Conservation (phyloP, 768 basidiomycete species). For the Termitomyces titanicus region DNA sequence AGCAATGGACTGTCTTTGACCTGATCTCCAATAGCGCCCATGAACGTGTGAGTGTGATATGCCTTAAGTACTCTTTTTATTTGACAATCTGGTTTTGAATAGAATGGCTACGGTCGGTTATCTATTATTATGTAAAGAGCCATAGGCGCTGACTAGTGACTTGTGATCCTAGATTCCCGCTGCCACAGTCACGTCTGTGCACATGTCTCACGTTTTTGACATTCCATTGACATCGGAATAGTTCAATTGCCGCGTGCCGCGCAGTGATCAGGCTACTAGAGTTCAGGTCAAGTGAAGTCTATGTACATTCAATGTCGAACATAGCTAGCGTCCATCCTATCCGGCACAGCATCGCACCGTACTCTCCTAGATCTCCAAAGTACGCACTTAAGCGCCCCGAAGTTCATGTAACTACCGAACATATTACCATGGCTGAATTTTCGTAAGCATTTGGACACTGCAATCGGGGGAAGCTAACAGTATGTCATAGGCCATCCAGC, state of each 20-base stretch:
- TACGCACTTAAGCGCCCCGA: constrained; percentile 35
- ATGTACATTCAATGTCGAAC: constrained; percentile 42
- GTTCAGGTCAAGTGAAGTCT: constrained; percentile 42
- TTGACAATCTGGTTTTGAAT: neutral
- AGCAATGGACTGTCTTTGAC: constrained; percentile 1
- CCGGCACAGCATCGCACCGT: constrained; percentile 26
- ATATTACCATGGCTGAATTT: constrained; percentile 57
- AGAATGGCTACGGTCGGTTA: constrained; percentile 52
- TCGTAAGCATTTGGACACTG: constrained; percentile 29
- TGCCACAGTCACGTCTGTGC: constrained; percentile 55
- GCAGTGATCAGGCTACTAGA: constrained; percentile 65
- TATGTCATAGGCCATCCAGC: constrained; percentile 12
- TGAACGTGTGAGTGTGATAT: constrained; percentile 40
- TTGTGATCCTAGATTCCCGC: constrained; percentile 50
- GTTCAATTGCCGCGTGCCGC: constrained; percentile 63
- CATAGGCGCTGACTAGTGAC: constrained; percentile 10
- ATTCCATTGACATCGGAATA: constrained; percentile 15
- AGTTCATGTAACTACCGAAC: constrained; percentile 57
- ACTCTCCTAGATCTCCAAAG: constrained; percentile 26
- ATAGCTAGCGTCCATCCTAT: constrained; percentile 29
- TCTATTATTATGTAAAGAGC: neutral
- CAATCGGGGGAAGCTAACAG: neutral
- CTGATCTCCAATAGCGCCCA: constrained; percentile 36
- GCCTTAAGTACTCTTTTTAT: neutral
- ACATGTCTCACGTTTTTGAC: constrained; percentile 2